A percentile compares a stretch with the other conserved stretches of the same genome.
Conservation (phyloP, 495 filamentous ascomycete genomes). For the Friedmanniomyces endolithicus region DNA sequence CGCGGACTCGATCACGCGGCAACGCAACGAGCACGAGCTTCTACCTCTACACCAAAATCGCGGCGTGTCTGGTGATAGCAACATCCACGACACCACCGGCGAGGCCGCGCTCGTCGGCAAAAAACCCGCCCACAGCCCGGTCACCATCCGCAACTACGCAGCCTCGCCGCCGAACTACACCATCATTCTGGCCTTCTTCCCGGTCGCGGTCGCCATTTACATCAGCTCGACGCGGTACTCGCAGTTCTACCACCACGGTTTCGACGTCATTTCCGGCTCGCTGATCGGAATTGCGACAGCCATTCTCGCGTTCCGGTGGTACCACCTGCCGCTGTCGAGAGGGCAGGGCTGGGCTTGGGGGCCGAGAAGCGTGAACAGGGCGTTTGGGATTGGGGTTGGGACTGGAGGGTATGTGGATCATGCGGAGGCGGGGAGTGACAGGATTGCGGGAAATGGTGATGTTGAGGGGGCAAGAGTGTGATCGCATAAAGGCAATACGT, state of each 20-base stretch:
- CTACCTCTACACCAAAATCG: constrained; percentile 18
- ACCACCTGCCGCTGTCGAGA: constrained; percentile 32
- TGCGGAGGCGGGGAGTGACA: not conserved
- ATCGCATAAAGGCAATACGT: not conserved
- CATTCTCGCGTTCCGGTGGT: constrained; percentile 49
- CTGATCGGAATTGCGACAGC: constrained; percentile 44
- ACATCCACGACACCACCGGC: not conserved
- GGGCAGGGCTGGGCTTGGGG: constrained; percentile 31
- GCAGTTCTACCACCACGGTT: constrained; percentile 50
- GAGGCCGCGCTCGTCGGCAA: not conserved
- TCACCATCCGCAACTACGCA: constrained; percentile 33
- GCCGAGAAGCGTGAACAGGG: constrained; percentile 24
- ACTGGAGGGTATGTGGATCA: constrained; percentile 27
- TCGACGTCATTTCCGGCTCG: constrained; percentile 51
- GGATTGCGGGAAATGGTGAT: not conserved
- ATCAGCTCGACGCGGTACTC: constrained; percentile 51
- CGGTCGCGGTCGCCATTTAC: constrained; percentile 46
- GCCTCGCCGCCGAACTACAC: constrained; percentile 49
- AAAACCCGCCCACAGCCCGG: not conserved
- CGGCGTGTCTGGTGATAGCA: not conserved
- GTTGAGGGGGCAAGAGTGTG: not conserved
- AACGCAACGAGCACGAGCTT: not conserved
- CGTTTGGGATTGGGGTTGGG: constrained; percentile 33
- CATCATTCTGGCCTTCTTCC: constrained; percentile 44
- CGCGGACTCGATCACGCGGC: not conserved